These are phyloP conservation scores for Schoenoplectus tabernaemontani DNA, from an alignment of 202 grass and related monocot species.

Conservation along the genomic window DNA sequence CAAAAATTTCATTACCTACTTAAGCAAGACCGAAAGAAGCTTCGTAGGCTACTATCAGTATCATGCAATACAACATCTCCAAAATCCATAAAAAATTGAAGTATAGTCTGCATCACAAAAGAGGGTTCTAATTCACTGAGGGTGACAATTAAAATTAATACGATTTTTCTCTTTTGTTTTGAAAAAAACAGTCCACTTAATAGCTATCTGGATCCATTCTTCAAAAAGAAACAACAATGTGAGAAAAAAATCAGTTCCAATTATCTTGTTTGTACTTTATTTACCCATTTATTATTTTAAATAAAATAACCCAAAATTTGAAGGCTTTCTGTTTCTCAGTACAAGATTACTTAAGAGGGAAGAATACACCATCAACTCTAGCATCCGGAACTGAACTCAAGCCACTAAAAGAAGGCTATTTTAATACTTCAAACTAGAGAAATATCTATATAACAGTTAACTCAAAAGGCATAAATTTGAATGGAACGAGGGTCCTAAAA, in stretches of 20 bases:
- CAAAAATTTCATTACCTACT: slow-evolving; percentile 64
- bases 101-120: slow-evolving; percentile 51
- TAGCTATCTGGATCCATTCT: not conserved
- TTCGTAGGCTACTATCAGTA: slow-evolving; percentile 77
- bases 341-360: not conserved
- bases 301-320: not conserved
- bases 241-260: not conserved
- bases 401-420: not conserved
- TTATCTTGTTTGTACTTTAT: not conserved
- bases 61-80: slow-evolving; percentile 88
- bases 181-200: not conserved
- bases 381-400: too few species aligned
- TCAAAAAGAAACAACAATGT: slow-evolving; percentile 10
- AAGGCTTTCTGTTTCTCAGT: not conserved
- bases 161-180: not conserved
- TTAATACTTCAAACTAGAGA: slow-evolving; percentile 13
- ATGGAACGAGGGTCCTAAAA: not conserved
- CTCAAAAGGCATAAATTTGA: not conserved
- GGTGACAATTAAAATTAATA: not conserved
- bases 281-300: not conserved
- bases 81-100: slow-evolving; percentile 98
- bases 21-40: slow-evolving; percentile 88
- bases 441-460: not conserved
- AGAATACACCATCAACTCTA: not conserved
- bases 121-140: not conserved